A percentile compares a stretch with the other conserved stretches of the same genome.
Conservation (phyloP, 2,329 filamentous ascomycete genomes). For the Phoma herbarum region DNA sequence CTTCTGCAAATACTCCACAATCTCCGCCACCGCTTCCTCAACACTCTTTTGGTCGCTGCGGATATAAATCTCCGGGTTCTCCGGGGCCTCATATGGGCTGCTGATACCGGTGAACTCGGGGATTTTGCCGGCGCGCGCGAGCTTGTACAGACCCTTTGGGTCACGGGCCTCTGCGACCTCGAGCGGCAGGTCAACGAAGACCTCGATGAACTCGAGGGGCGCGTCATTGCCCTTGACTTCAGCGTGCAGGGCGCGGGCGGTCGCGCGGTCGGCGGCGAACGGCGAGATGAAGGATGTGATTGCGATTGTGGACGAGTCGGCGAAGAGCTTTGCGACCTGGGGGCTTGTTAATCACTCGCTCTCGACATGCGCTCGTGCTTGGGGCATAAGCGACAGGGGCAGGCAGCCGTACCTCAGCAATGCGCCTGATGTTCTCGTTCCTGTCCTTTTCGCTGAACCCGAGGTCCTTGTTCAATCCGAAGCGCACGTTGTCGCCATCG, state of each 20-base stretch:
- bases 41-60: conserved; percentile 82
- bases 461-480: conserved; percentile 97
- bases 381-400: too few species aligned
- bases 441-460: conserved; percentile 93
- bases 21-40: conserved; percentile 86
- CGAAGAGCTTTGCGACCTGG: conserved; percentile 90
- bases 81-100: conserved; percentile 91
- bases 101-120: conserved; percentile 97
- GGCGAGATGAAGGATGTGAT: conserved; percentile 98
- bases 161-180: conserved; percentile 94
- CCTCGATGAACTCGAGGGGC: conserved; percentile 88
- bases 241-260: conserved; percentile 82
- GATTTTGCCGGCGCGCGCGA: conserved; percentile 91
- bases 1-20: conserved; percentile 78
- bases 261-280: conserved; percentile 84
- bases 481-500: conserved; percentile 97
- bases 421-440: conserved; percentile 97
- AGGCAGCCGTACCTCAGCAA: conserved; percentile 73
- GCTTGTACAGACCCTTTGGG: conserved; percentile 98
- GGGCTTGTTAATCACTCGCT: conserved; percentile 37
- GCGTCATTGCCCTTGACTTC: conserved; percentile 63
- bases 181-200: conserved; percentile 89
- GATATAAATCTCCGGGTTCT: conserved; percentile 86
- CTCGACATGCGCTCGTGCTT: too few species aligned
- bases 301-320: conserved; percentile 85